Evolutionary conservation across 1,284 basidiomycete genomes (phyloP), one percentile per base, ranked within the genome.

Genomic region (Boletus calvinii): DNA sequence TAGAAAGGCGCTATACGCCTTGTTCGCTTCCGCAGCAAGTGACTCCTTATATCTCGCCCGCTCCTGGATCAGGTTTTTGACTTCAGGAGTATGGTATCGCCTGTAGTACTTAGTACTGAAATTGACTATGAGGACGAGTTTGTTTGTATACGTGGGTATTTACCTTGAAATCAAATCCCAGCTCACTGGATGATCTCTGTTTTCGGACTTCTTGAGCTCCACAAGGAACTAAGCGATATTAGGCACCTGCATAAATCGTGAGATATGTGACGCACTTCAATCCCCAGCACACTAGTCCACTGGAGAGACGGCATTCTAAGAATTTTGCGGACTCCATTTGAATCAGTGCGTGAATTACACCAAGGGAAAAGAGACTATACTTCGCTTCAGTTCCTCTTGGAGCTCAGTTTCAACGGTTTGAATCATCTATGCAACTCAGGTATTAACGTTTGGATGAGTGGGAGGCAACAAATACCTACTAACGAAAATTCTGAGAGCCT

Each of bases 101-200:
- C 85, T 81, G 24, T 79, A 73, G 17, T 73, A 73, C 68, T 87
- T 94, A 1, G 94, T 98, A 39, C 89, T 92, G 54, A 38, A 48
- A 50, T 36, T 41, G 45, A 55, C 2, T n/a, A 58, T 50, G 35
- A 57, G 52, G 30, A 59, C 43, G 45, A 11, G 37, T 20, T 52
- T 46, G 36, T 32, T 18, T 18, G 48, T 20, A 24, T 31, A 41
- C 36, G 31, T 20, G 6, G 0, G 48, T 36, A 37, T 67, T 55
- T 61, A 90, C 90, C 82, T 84, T 34, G 85, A 91, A 45, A 94
- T 77, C 35, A 90, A 74, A 42, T 83, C 74, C 94, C 95, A 99
- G 52, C 81, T 79, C 6, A 80, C 78, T 0, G 96, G 96, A 3
- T 93, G 83, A 10, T 79, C 79, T 56, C 81, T 80, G 12, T 85